phyloP scores from a whole-genome alignment of 2,329 filamentous ascomycete genomes.

The Xylaria polymorpha region DNA sequence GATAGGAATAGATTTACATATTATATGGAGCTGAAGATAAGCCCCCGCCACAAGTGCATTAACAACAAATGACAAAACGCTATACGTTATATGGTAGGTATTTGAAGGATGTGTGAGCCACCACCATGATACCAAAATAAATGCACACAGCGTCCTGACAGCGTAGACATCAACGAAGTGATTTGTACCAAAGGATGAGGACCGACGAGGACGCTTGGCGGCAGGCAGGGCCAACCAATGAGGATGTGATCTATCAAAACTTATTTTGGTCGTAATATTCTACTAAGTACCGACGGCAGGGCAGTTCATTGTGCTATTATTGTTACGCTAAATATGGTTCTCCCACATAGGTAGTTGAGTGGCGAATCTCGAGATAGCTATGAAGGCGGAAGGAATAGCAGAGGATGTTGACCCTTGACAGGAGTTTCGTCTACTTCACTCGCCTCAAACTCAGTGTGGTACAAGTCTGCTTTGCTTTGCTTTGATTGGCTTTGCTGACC shows the following conservation, averaged over 20 bases:
- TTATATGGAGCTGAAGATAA: constrained; percentile 4
- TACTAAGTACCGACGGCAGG: neutral
- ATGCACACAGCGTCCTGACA: neutral
- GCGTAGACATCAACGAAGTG: neutral
- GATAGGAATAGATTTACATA: neutral
- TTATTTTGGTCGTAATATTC: neutral
- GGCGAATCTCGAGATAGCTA: neutral
- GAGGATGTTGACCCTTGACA: neutral
- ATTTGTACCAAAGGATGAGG: neutral
- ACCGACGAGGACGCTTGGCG: neutral
- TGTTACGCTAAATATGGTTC: neutral
- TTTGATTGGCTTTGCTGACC: constrained; percentile 9
- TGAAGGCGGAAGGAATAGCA: neutral
- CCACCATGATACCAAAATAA: neutral
- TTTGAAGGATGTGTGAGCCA: constrained; percentile 1
- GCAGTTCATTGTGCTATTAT: constrained; percentile 3
- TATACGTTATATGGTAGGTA: neutral
- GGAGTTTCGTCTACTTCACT: neutral
- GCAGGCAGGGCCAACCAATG: constrained; percentile 20
- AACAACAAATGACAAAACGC: constrained; percentile 12
- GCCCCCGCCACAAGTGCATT: neutral
- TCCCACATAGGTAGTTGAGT: neutral
- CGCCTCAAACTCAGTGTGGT: neutral
- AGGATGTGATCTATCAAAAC: neutral
- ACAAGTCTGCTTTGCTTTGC: neutral